These are phyloP conservation scores for Cercospora sesami DNA, from an alignment of 2,329 filamentous ascomycete species.

Conservation along the genomic window DNA sequence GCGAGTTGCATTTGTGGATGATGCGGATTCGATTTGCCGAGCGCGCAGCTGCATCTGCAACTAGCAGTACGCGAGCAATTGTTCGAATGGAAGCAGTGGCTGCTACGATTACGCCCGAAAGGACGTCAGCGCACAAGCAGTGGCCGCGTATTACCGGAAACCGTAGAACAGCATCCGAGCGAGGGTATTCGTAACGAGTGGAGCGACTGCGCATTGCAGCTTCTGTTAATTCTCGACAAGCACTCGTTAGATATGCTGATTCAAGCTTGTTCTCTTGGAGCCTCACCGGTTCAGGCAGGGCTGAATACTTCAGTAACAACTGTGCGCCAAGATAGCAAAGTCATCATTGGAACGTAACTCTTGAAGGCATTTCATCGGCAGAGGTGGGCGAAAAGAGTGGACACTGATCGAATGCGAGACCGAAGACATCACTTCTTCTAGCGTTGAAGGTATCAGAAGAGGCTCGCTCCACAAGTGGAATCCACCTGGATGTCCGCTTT, in stretches of 20 bases:
- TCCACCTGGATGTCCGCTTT: neutral
- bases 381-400: neutral
- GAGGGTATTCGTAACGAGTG: neutral
- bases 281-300: neutral
- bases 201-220: neutral
- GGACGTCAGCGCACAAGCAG: neutral
- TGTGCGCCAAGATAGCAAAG: neutral
- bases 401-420: neutral
- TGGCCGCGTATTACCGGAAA: neutral
- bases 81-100: neutral
- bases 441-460: neutral
- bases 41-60: neutral
- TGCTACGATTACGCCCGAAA: neutral
- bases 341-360: neutral
- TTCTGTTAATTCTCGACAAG: neutral
- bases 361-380: neutral
- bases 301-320: neutral
- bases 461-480: neutral
- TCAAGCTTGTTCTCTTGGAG: neutral
- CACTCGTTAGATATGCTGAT: neutral
- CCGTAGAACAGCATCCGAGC: neutral
- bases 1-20: neutral
- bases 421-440: neutral
- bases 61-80: neutral
- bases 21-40: neutral